phyloP scores from a whole-genome alignment of 2,329 filamentous ascomycete species.

The Pseudogymnoascus sp. region DNA sequence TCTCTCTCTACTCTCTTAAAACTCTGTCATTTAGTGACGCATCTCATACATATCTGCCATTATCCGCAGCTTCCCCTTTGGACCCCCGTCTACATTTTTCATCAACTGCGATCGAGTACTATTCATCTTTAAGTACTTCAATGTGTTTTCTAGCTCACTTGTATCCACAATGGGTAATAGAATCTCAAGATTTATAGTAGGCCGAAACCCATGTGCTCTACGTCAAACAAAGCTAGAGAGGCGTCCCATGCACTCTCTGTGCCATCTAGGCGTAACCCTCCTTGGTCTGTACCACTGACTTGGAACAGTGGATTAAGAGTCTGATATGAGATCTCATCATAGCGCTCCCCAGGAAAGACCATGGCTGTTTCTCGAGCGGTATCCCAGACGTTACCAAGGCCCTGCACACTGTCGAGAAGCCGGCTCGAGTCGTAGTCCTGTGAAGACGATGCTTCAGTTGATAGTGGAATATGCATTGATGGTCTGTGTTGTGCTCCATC shows the following conservation, averaged over 20 bases:
- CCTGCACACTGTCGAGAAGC: neutral
- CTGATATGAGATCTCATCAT: neutral
- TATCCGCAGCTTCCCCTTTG: too few species aligned
- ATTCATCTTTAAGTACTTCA: too few species aligned
- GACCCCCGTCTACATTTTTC: too few species aligned
- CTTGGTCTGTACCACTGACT: neutral
- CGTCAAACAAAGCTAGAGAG: neutral
- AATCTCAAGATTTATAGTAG: neutral
- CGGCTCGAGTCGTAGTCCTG: neutral
- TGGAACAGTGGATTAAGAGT: neutral
- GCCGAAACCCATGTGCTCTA: neutral
- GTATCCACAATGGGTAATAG: neutral
- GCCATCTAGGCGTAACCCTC: neutral
- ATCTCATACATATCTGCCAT: too few species aligned
- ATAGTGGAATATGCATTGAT: neutral
- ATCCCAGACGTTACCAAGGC: neutral
- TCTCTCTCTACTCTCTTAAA: too few species aligned
- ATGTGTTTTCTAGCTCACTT: too few species aligned
- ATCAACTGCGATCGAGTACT: too few species aligned
- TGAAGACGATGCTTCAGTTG: neutral
- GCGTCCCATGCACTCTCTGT: neutral
- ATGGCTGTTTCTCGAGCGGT: neutral
- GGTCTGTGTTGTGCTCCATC: neutral
- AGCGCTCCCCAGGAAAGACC: neutral
- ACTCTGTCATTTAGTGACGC: too few species aligned